Percentiles rank a stretch among this genome's conserved stretches.
Conservation (phyloP, 345 rosid genomes). For the Moringa oleifera region DNA sequence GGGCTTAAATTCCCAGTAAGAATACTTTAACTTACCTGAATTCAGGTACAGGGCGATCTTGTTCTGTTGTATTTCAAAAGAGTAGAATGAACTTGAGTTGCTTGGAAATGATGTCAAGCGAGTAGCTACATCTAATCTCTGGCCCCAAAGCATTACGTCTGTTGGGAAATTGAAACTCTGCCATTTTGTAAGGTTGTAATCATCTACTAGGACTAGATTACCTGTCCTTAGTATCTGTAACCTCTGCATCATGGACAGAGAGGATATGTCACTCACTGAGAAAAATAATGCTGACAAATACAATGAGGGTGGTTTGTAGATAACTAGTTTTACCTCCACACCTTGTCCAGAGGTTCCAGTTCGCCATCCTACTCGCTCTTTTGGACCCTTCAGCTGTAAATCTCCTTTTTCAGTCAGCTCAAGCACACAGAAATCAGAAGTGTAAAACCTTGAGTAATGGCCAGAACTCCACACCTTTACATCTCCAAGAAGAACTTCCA, state of each 20-base stretch:
- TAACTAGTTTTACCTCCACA: conserved; percentile 58
- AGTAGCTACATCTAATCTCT: conserved; percentile 75
- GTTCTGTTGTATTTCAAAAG: conserved; percentile 59
- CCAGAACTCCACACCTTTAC: conserved; percentile 90
- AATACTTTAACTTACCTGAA: conserved; percentile 58
- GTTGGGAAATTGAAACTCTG: conserved; percentile 96
- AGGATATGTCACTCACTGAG: too few relatives aligned
- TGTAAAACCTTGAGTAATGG: conserved; percentile 57
- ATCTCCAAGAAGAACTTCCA: conserved; percentile 71
- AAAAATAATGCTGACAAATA: too few relatives aligned
- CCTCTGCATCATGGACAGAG: conserved; percentile 42
- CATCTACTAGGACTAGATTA: conserved; percentile 65
- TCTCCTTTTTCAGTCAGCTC: conserved; percentile 67
- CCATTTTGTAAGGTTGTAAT: conserved; percentile 58
- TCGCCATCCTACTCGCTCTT: conserved; percentile 64
- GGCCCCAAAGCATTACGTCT: conserved; percentile 76
- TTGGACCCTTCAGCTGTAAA: conserved; percentile 53
- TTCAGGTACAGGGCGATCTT: conserved; percentile 59
- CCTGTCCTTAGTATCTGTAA: conserved; percentile 61
- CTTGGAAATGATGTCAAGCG: conserved; percentile 72
- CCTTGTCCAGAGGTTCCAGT: conserved; percentile 82
- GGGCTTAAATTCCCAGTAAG: conserved; percentile 88
- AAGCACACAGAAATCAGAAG: conserved; percentile 46
- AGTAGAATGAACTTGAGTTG: conserved; percentile 50
- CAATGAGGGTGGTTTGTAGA: too few relatives aligned